Base-by-base conservation (phyloP, 208 protist genomes). In the Blastocrithidia nonstop region DNA sequence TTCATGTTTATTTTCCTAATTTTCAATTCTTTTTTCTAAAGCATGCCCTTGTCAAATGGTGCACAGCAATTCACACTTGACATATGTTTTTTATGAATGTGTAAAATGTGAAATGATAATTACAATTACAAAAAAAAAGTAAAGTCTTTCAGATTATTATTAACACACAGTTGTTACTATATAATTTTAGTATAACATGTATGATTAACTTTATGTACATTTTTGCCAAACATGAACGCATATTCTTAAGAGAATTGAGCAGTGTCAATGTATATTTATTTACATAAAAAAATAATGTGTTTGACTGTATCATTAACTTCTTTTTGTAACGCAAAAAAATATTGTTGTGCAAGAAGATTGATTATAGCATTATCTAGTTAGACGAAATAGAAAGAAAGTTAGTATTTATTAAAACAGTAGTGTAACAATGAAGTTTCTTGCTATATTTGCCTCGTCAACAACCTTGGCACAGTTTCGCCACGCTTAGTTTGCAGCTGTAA, bases 401-500 rank as follows among this genome's bases (percentile, higher is more conserved):
- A 54, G 1, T 4, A 15, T 42, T n/a, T 11, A 24, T 36, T n/a
- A 42, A 32, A 22, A 29, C 24, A 39, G 23, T 11, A 37, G 19
- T 13, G 8, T 28, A 17, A 25, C 11, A 19, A 85, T 84, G 74
- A 64, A 63, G 46, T 83, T 72, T 35, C 37, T 86, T 27, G 75
- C 66, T 4, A 64, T 66, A 36, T 90, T 90, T 49, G 66, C 73
- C n/a, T 83, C 71, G 31, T 73, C 57, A 3, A 44, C 66, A 20
- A 67, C 58, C 4, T 63, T 90, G 4, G 45, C 54, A 7, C 20
- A 48, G 19, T 82, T 90, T 47, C 68, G 76, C 17, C 31, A 62
- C 21, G 47, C 54, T 1, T 76, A 90, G 52, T 61, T 90, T 19
- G 35, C 59, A 6, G 46, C 58, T 0, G 76, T 62, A 0, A 73